These are phyloP conservation scores for Phytopythium kandeliae DNA, from an alignment of 352 stramenopile species.

Conservation along the genomic window DNA sequence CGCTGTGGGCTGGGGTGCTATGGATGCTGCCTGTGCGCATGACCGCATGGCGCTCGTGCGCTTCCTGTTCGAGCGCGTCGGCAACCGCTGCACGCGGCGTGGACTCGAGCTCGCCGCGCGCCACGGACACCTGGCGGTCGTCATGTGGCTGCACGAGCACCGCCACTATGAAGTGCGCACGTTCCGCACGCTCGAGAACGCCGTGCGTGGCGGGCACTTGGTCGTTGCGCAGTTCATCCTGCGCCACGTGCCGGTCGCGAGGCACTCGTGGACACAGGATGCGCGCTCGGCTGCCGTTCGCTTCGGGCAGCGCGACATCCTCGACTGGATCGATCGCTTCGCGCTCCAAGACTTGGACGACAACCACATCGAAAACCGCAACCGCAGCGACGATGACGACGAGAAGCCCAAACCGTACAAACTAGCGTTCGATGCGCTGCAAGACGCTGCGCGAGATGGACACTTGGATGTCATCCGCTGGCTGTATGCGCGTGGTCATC, in stretches of 20 bases:
- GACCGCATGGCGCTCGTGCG: constrained; percentile 33
- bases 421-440: neutral
- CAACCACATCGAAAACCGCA: too few species aligned
- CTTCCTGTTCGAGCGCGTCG: constrained; percentile 23
- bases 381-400: neutral
- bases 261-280: constrained; percentile 29
- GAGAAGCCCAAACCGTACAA: neutral
- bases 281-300: constrained; percentile 18
- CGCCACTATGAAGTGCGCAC: constrained; percentile 24
- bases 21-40: constrained; percentile 36
- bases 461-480: constrained; percentile 9
- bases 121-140: constrained; percentile 27
- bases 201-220: constrained; percentile 31
- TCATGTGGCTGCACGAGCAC: constrained; percentile 29
- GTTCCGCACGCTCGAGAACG: constrained; percentile 31
- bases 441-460: constrained; percentile 3
- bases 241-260: constrained; percentile 23
- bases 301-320: constrained; percentile 19
- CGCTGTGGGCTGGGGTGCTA: constrained; percentile 24
- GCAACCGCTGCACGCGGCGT: constrained; percentile 34
- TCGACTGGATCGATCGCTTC: constrained; percentile 28
- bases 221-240: constrained; percentile 35
- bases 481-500: constrained; percentile 9
- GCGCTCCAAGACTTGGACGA: neutral
- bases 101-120: constrained; percentile 19